A percentile compares a stretch with the other conserved stretches of the same genome.
These are phyloP conservation scores for Nicotiana undulata DNA, from an alignment of 257 asterid species.

Conservation along the genomic window DNA sequence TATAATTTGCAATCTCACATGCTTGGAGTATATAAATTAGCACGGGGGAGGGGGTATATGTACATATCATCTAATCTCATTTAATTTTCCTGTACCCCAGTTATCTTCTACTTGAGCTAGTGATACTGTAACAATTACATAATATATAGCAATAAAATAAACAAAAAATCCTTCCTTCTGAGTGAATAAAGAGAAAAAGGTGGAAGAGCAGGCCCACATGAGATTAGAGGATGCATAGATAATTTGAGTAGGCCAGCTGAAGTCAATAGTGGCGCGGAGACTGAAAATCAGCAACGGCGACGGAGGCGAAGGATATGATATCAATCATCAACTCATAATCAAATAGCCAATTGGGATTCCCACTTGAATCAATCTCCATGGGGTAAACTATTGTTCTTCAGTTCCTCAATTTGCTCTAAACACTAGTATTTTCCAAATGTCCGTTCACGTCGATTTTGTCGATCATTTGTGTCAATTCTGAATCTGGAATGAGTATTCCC, in stretches of 20 bases:
- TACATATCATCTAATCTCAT: not conserved
- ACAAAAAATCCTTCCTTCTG: not conserved
- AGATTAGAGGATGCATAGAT: conserved; percentile 5
- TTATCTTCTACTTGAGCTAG: no score
- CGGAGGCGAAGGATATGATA: conserved; percentile 12
- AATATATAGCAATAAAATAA: not conserved
- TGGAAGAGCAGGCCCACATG: not conserved
- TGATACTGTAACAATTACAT: no score
- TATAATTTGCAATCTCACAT: not conserved
- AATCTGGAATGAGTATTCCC: no score
- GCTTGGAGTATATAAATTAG: not conserved
- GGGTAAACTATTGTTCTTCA: not conserved
- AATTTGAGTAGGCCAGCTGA: conserved; percentile 12
- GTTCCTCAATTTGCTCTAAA: not conserved
- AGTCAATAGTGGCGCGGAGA: conserved; percentile 4
- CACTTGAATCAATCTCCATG: conserved; percentile 13
- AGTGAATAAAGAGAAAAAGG: not conserved
- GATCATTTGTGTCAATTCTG: no score
- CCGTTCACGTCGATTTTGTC: no score
- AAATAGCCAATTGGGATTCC: conserved; percentile 16
- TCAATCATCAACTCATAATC: conserved; percentile 23
- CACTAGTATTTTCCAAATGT: not conserved
- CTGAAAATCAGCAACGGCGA: conserved; percentile 3
- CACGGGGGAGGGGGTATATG: not conserved
- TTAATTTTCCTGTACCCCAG: no score